Evolutionary conservation across 441 rosid species (phyloP).

Genomic region (Jatropha podagrica): DNA sequence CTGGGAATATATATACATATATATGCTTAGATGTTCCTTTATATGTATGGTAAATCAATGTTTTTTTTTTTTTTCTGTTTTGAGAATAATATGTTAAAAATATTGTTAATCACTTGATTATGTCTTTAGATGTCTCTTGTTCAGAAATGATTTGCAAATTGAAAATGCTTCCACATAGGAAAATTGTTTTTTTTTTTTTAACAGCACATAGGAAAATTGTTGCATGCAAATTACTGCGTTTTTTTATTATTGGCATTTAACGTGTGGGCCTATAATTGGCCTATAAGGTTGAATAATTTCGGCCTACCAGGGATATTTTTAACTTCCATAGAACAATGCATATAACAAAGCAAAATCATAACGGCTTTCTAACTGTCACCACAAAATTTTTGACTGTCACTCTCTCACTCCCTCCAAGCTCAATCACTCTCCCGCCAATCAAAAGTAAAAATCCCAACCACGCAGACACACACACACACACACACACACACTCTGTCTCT

Average conservation of each 20-base stretch:
- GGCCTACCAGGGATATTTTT: too few species aligned
- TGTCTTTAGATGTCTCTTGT: not conserved
- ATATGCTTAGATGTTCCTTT: not conserved
- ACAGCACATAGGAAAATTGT: not conserved
- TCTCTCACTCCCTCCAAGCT: too few species aligned
- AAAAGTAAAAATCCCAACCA: not conserved
- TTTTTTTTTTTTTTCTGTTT: too few species aligned
- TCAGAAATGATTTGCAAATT: not conserved
- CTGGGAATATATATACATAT: not conserved
- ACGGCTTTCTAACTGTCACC: slow-evolving; percentile 3
- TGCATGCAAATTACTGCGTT: not conserved
- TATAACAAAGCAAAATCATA: too few species aligned
- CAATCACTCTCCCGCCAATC: not conserved
- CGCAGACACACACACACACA: too few species aligned
- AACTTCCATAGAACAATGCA: not conserved
- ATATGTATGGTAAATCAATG: not conserved
- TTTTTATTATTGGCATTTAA: not conserved
- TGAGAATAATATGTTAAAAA: too few species aligned
- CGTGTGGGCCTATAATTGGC: too few species aligned
- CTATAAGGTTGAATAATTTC: too few species aligned
- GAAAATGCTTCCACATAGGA: not conserved
- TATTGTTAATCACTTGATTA: too few species aligned
- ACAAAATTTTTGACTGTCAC: not conserved
- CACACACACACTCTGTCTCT: too few species aligned
- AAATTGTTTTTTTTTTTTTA: not conserved